Evolutionary conservation across 805 yeast species (phyloP).

Genomic region (Wickerhamiella slavikovae): DNA sequence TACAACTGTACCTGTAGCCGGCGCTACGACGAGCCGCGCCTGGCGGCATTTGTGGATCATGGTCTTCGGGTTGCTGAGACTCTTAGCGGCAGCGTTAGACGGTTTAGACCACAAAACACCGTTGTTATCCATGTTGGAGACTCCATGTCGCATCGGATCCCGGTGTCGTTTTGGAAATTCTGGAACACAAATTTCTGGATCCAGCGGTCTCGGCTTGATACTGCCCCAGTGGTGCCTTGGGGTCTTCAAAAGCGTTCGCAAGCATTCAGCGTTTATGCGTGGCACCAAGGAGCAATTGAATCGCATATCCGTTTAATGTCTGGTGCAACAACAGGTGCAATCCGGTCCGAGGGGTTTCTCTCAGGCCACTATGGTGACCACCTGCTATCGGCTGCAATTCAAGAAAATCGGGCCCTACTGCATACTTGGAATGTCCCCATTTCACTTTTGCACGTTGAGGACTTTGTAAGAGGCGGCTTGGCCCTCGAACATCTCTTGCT

Average conservation of each 20-base stretch:
- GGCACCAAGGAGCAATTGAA: constrained; percentile 13
- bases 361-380: constrained; percentile 14
- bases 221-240: constrained; percentile 3
- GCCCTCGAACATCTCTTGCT: constrained; percentile 14
- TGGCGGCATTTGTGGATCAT: constrained; percentile 14
- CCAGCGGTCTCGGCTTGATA: constrained; percentile 3
- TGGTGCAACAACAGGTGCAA: constrained; percentile 5
- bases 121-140: constrained; percentile 11
- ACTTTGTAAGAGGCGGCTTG: constrained; percentile 24
- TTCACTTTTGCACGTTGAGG: constrained; percentile 16
- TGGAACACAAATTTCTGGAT: constrained; percentile 5
- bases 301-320: constrained; percentile 2
- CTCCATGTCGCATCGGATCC: constrained; percentile 9
- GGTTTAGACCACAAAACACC: constrained; percentile 2
- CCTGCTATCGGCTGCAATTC: constrained; percentile 10
- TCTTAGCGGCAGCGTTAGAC: constrained; percentile 6
- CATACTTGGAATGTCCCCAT: constrained; percentile 12
- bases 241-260: constrained; percentile 4
- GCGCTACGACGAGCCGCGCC: constrained; percentile 14
- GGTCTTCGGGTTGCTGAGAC: constrained; percentile 9
- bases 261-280: constrained; percentile 13
- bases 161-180: constrained; percentile 7
- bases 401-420: constrained; percentile 6
- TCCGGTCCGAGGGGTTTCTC: constrained; percentile 12
- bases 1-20: constrained; percentile 11